These are phyloP conservation scores for Cardiospermum halicacabum DNA, from an alignment of 345 rosid species.

Conservation along the genomic window DNA sequence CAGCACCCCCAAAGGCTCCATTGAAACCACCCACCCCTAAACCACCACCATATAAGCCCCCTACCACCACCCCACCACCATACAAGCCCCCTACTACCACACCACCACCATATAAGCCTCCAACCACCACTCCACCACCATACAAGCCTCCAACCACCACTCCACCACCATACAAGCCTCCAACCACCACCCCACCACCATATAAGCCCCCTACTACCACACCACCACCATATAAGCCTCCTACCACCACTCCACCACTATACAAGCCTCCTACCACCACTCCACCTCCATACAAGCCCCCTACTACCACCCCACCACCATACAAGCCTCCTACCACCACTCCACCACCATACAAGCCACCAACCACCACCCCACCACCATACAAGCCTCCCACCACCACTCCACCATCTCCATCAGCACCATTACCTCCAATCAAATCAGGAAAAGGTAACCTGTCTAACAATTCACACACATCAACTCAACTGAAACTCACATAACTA, in stretches of 20 bases:
- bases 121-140: not conserved
- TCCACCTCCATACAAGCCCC: conserved; percentile 16
- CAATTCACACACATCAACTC: too few species aligned
- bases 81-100: conserved; percentile 14
- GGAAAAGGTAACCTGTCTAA: conserved; percentile 38
- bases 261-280: not conserved
- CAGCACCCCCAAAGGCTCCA: conserved; percentile 9
- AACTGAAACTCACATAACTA: too few species aligned
- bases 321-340: conserved; percentile 14
- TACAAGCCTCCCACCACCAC: conserved; percentile 11
- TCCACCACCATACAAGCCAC: conserved; percentile 15
- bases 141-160: conserved; percentile 1
- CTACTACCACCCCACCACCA: conserved; percentile 12
- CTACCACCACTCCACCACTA: conserved; percentile 15
- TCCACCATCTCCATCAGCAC: conserved; percentile 14
- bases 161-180: conserved; percentile 16
- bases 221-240: conserved; percentile 16
- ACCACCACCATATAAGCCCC: not conserved
- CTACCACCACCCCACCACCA: not conserved
- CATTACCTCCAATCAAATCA: conserved; percentile 46
- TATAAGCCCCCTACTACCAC: conserved; percentile 16
- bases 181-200: conserved; percentile 12
- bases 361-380: conserved; percentile 16
- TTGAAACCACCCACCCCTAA: not conserved
- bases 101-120: conserved; percentile 19